Evolutionary conservation across 345 rosid genomes (phyloP).

Genomic region (Dimocarpus longan): DNA sequence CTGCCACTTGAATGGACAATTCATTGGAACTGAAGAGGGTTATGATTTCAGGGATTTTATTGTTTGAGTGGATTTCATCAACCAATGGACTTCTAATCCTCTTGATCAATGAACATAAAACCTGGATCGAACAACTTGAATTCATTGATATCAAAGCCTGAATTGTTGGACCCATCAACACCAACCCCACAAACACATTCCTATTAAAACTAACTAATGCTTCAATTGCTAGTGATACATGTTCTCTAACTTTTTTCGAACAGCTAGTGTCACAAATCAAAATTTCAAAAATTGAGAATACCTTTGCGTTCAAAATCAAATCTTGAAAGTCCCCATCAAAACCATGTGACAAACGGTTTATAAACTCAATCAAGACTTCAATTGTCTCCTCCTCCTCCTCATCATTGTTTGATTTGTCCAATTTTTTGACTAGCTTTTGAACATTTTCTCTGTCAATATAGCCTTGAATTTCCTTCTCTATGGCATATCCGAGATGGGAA

Average conservation of each 20-base stretch:
- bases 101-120: constrained; percentile 40
- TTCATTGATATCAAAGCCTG: constrained; percentile 45
- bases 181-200: constrained; percentile 61
- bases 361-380: constrained; percentile 40
- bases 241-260: constrained; percentile 35
- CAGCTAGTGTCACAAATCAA: constrained; percentile 36
- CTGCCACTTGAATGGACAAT: constrained; percentile 21
- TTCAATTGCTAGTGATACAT: constrained; percentile 33
- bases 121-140: constrained; percentile 39
- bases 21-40: constrained; percentile 35
- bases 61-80: constrained; percentile 51
- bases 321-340: constrained; percentile 57
- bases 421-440: constrained; percentile 30
- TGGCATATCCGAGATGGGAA: constrained; percentile 32
- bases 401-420: constrained; percentile 20
- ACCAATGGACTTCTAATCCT: constrained; percentile 48
- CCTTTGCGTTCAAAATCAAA: constrained; percentile 45
- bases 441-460: constrained; percentile 39
- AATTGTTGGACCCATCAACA: constrained; percentile 54
- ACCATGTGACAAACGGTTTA: constrained; percentile 41
- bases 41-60: constrained; percentile 43
- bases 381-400: constrained; percentile 40
- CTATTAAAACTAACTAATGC: constrained; percentile 51
- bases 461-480: constrained; percentile 39
- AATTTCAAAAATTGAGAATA: constrained; percentile 43